These are phyloP conservation scores for Coniochaeta prunicola DNA, from an alignment of 2,329 filamentous ascomycete genomes.

Conservation along the genomic window DNA sequence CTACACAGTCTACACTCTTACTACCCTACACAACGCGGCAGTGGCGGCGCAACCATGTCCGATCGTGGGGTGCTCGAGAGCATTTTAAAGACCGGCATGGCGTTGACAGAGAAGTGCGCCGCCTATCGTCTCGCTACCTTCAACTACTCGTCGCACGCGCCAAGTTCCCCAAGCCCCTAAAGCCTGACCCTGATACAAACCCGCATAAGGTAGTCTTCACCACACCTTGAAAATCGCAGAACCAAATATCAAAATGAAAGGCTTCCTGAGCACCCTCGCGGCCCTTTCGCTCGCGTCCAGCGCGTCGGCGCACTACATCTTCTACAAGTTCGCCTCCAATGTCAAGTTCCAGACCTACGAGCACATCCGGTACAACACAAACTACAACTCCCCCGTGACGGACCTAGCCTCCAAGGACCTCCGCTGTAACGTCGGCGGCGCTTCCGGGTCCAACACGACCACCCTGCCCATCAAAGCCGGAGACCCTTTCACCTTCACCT, in stretches of 20 bases:
- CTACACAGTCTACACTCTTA: slow-evolving; percentile 5
- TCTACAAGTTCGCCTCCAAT: slow-evolving; percentile 27
- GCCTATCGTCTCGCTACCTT: background rate
- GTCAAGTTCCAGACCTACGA: slow-evolving; percentile 25
- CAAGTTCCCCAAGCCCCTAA: background rate
- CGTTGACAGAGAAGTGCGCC: background rate
- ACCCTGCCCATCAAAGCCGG: slow-evolving; percentile 29
- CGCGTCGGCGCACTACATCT: slow-evolving; percentile 32
- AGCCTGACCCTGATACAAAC: background rate
- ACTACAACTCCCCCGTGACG: slow-evolving; percentile 40
- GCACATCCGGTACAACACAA: slow-evolving; percentile 37
- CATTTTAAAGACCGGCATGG: background rate
- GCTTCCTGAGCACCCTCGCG: slow-evolving; percentile 16
- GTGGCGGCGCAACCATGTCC: background rate
- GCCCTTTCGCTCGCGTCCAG: slow-evolving; percentile 23
- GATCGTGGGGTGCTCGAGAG: background rate
- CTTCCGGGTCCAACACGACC: slow-evolving; percentile 24
- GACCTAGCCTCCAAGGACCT: slow-evolving; percentile 29
- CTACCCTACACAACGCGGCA: background rate
- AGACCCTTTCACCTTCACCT: slow-evolving; percentile 29
- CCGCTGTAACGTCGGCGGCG: slow-evolving; percentile 32
- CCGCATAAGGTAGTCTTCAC: too few species aligned
- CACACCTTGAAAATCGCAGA: too few species aligned
- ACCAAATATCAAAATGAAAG: slow-evolving; percentile 21
- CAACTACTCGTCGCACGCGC: background rate